Evolutionary conservation across 2,329 filamentous ascomycete genomes (phyloP).

Genomic region (Colletotrichum incanum): DNA sequence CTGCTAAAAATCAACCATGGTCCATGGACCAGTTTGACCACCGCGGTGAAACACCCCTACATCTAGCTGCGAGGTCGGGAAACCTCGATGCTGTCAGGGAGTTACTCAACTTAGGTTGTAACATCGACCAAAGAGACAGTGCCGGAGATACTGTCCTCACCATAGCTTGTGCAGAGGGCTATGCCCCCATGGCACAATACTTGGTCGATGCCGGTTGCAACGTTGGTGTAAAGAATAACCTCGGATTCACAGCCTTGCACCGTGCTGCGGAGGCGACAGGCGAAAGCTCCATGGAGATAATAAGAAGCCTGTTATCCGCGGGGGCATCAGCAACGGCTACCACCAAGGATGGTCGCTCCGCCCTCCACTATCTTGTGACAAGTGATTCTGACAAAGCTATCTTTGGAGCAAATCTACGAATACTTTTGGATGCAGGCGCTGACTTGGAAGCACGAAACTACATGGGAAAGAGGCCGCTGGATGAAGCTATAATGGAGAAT

Average conservation of each 20-base stretch:
- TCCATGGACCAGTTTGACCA: neutral
- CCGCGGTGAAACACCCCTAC: slow-evolving; percentile 2
- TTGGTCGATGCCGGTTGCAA: slow-evolving; percentile 5
- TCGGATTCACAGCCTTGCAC: neutral
- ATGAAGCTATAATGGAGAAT: rapidly evolving
- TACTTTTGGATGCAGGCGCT: slow-evolving; percentile 1
- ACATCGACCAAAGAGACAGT: neutral
- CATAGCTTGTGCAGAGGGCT: rapidly evolving
- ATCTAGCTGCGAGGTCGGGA: neutral
- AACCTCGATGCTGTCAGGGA: neutral
- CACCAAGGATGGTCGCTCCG: rapidly evolving
- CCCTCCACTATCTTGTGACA: neutral
- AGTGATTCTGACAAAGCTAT: rapidly evolving
- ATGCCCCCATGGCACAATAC: neutral
- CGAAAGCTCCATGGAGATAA: rapidly evolving
- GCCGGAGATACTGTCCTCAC: neutral
- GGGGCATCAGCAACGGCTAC: neutral
- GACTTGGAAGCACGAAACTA: rapidly evolving
- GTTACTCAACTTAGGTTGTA: neutral
- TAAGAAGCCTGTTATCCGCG: neutral
- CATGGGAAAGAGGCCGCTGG: rapidly evolving
- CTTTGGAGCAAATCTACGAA: neutral
- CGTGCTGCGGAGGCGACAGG: rapidly evolving
- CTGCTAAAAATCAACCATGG: neutral
- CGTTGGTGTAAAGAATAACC: rapidly evolving